Evolutionary conservation across 2,329 filamentous ascomycete genomes (phyloP), one percentile per base, ranked within the genome.

Genomic region (Sphaerostilbella broomeana): DNA sequence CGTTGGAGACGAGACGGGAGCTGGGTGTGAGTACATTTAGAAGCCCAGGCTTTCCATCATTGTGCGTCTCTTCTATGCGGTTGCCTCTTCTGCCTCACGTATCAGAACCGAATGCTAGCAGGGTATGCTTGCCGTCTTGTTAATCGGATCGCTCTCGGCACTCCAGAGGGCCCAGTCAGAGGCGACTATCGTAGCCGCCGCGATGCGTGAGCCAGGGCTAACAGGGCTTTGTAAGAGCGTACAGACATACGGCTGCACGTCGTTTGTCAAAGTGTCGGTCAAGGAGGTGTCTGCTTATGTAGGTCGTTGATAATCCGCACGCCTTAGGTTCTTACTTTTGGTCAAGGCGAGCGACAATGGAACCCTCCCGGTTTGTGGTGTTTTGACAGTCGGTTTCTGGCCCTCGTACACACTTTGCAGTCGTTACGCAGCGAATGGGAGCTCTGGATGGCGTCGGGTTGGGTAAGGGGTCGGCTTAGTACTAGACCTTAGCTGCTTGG

Each of bases 241-340:
- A 38, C 5, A 17, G 5, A 17, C 13, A n/a, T n/a, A n/a, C n/a
- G n/a, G n/a, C n/a, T 10, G 19, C 11, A 17, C 35, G 40, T 39
- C 35, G 22, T 32, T 32, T 27, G 28, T 34, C 18, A 42, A 44
- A 44, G 42, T 33, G 42, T 44, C 42, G 42, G 42, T 43, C 41
- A 43, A 40, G 30, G 24, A 32, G 12, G 17, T 12, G 13, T 9
- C 16, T 25, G 22, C 20, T 8, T 25, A 15, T 6, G 40, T 32
- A 26, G 34, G 24, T 17, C 35, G 25, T 43, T 21, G 16, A n/a
- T 10, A 40, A 38, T 17, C 19, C 18, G 31, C 41, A 40, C n/a
- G 20, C 27, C 35, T 24, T 24, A 19, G 35, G 38, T 35, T 15
- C 30, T 26, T 43, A 38, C 25, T 31, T 35, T 31, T 42, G 22